Evolutionary conservation across 805 yeast species (phyloP), one percentile per base, ranked within the genome.

Genomic region (Yarrowia osloensis): DNA sequence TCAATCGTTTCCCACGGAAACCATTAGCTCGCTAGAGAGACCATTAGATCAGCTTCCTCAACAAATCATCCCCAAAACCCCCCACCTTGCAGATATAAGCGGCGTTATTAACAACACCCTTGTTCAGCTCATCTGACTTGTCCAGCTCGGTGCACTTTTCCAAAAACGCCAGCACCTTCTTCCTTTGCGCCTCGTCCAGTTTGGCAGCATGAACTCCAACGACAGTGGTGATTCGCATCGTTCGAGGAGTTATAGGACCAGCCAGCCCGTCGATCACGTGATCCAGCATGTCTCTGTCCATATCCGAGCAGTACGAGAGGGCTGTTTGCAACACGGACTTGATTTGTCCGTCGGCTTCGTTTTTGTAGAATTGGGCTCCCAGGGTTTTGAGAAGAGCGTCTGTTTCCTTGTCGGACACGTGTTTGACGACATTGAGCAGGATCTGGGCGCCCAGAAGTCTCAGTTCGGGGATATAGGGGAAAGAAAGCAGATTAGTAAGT

Each of bases 61-160:
- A 13, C 7, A 57, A n/a, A 8, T 57, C 63, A 13, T 57, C 63
- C 21, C 49, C 63, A 15, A 57, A 57, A 7, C 7, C 49, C 2
- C 63, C 63, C 2, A 57, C 63, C 31, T 57, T 57, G 49, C 63
- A 57, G 40, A 57, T 57, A 12, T 57, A 57, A 4, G 63, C 63
- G 4, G 63, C 63, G 9, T 57, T 57, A 15, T 57, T 57, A 0
- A 37, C 40, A 13, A 57, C 49, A 0, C 63, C 63, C 49, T 28
- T 57, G 35, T 40, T 57, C 13, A 57, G 37, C 28, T 26, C 12
- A 1, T 57, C 49, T 4, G 26, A 21, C 37, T 39, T 39, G 15
- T 57, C 63, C 49, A 57, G 28, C 6, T 26, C 35, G 2, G 28
- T n/a, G 9, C 47, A 39, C 24, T 28, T 39, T 28, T 57, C 37